These are phyloP conservation scores for Rhodotorula mucilaginosa DNA, from an alignment of 1,284 basidiomycete genomes.

Conservation along the genomic window DNA sequence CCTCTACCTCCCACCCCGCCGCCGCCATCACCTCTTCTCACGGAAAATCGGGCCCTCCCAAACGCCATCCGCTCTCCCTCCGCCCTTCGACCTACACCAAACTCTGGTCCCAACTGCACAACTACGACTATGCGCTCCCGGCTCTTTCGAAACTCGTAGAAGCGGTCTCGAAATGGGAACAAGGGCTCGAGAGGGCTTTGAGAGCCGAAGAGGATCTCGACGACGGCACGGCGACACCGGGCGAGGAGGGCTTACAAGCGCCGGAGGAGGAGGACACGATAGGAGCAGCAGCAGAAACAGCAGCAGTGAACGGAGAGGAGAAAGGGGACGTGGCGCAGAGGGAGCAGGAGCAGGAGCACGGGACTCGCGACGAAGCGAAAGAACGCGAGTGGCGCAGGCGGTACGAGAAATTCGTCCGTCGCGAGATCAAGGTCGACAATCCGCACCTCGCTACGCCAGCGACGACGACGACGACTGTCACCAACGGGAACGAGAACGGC, in stretches of 20 bases:
- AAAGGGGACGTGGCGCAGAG: too few species aligned
- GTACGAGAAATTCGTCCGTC: neutral
- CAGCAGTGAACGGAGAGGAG: neutral
- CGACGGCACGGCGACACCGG: neutral
- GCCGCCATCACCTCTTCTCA: neutral
- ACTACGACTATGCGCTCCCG: conserved; percentile 39
- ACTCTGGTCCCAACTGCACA: conserved; percentile 44
- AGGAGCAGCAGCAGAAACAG: conserved; percentile 3
- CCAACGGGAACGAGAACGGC: neutral
- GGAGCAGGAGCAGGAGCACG: too few species aligned
- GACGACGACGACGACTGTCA: too few species aligned
- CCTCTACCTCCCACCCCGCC: neutral
- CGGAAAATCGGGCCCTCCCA: neutral
- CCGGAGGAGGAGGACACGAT: neutral
- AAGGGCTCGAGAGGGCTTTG: conserved; percentile 13
- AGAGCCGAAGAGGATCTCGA: neutral
- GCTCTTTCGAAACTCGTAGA: neutral
- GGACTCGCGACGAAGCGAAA: conserved; percentile 1
- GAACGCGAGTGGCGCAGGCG: conserved; percentile 2
- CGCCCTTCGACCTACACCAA: conserved; percentile 37
- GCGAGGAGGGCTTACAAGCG: too few species aligned
- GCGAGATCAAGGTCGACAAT: conserved; percentile 12
- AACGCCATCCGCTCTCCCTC: conserved; percentile 16
- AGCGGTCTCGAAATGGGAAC: conserved; percentile 16
- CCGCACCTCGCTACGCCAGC: neutral